Percentiles rank a stretch among this genome's conserved stretches.
Conservation (phyloP, 2,329 filamentous ascomycete genomes). For the Gaeumannomyces tritici region DNA sequence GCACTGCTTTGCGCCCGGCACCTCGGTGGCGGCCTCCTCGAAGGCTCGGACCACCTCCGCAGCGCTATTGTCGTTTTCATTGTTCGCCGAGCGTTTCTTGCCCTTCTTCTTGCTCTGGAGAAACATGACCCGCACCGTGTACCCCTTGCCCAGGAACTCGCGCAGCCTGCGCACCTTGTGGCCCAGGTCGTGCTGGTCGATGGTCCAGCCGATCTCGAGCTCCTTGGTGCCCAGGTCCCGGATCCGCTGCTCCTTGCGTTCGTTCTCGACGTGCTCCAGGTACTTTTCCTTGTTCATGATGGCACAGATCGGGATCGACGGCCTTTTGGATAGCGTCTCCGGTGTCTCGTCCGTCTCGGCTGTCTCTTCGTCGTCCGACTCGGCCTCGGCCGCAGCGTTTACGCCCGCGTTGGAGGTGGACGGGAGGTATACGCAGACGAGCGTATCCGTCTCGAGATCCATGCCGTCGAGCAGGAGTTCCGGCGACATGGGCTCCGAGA, state of each 20-base stretch:
- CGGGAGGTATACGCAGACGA: slow-evolving; percentile 32
- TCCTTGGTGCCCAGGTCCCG: slow-evolving; percentile 49
- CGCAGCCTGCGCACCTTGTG: slow-evolving; percentile 59
- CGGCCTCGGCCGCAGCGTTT: neutral
- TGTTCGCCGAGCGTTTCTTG: slow-evolving; percentile 47
- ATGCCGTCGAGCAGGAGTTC: slow-evolving; percentile 28
- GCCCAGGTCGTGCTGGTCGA: slow-evolving; percentile 64
- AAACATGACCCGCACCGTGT: slow-evolving; percentile 64
- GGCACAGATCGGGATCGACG: slow-evolving; percentile 54
- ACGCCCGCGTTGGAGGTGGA: slow-evolving; percentile 1
- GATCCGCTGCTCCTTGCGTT: slow-evolving; percentile 25
- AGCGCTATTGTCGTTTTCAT: slow-evolving; percentile 51
- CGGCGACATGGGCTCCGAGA: slow-evolving; percentile 28
- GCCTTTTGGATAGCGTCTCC: neutral
- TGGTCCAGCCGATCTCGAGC: slow-evolving; percentile 87
- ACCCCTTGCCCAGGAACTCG: slow-evolving; percentile 64
- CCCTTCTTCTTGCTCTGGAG: slow-evolving; percentile 61
- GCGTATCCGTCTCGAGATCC: slow-evolving; percentile 22
- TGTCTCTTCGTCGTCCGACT: neutral
- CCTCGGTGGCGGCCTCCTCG: slow-evolving; percentile 19
- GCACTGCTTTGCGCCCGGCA: slow-evolving; percentile 28
- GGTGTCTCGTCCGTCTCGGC: no score
- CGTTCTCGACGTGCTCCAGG: slow-evolving; percentile 31
- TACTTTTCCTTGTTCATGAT: slow-evolving; percentile 51
- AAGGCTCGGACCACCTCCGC: slow-evolving; percentile 40